Base-by-base conservation (phyloP, 257 asterid species). In the Nicotiana undulata region DNA sequence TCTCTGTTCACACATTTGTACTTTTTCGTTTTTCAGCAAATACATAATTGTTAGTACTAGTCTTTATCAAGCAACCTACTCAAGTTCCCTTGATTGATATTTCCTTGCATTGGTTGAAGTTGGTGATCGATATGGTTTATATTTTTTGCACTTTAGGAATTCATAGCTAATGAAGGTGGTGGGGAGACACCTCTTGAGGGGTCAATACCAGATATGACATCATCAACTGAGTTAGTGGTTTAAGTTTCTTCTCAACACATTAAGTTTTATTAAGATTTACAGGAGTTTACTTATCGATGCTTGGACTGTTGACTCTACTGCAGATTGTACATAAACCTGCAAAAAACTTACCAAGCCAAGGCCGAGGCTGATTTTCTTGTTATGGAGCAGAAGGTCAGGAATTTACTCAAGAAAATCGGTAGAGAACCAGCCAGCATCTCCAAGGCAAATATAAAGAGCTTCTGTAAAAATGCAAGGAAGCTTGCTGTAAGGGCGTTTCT, bases 121-220 rank as follows among this genome's bases (percentile, higher is more conserved):
- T 75, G 65, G 11, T 32, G n/a, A 77, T 52, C 56, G 75, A 55
- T 56, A 59, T 31, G 34, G 26, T 63, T 28, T 44, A 10, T 51
- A 74, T 79, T 64, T 64, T 44, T 65, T 32, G 22, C 53, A 20
- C 67, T 49, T 32, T 28, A 96, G 99, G 97, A 90, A 82, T 96
- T 96, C 82, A 89, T 94, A 52, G 88, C 90, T 79, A 91, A 87
- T 83, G 98, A 96, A 94, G 98, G 99, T 75, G 91, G 87, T 28
- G 97, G 98, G 64, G 99, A 91, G 90, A 93, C 93, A 81, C 98
- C 99, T 80, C 92, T 96, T 32, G 99, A 96, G 86, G 99, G 98
- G 81, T 86, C 97, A 72, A 94, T 96, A 86, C 98, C 99, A 16
- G 99, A 96, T 83, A 96, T 96, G 99, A 94, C 98, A 74, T 94